A percentile compares a stretch with the other conserved stretches of the same genome.
Conservation (phyloP, 1,284 basidiomycete genomes). For the Tremellales sp. region DNA sequence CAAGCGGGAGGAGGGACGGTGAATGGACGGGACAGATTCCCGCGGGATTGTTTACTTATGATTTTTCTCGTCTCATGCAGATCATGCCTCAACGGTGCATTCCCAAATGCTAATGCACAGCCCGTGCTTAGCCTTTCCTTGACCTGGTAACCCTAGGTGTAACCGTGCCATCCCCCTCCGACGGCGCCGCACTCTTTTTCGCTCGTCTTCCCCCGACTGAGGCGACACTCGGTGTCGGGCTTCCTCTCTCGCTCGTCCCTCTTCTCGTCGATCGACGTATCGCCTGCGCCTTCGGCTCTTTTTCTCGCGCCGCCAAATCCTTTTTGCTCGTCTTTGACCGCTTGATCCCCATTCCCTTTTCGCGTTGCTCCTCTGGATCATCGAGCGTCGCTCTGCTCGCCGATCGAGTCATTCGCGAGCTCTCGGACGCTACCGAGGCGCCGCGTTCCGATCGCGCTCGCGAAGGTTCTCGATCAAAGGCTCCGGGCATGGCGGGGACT, state of each 20-base stretch:
- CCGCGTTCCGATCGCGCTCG: conserved; percentile 1
- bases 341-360: conserved; percentile 4
- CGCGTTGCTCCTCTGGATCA: conserved; percentile 20
- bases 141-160: conserved; percentile 20
- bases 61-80: background rate
- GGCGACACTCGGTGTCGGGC: conserved; percentile 39
- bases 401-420: conserved; percentile 29
- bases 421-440: background rate
- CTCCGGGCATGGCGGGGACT: conserved; percentile 6
- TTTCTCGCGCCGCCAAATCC: conserved; percentile 20
- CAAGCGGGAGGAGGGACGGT: background rate
- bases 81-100: background rate
- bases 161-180: conserved; percentile 12
- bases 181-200: conserved; percentile 3
- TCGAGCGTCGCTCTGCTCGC: conserved; percentile 28
- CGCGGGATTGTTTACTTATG: background rate
- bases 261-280: conserved; percentile 24
- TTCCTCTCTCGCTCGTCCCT: conserved; percentile 22
- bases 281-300: conserved; percentile 13
- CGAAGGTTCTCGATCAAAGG: background rate
- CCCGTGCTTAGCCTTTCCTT: conserved; percentile 5
- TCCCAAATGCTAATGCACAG: background rate
- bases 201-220: conserved; percentile 12
- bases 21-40: background rate
- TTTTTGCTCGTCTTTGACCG: conserved; percentile 13